Conservation (phyloP, 805 yeast species). For the Candida sanyiensis region DNA sequence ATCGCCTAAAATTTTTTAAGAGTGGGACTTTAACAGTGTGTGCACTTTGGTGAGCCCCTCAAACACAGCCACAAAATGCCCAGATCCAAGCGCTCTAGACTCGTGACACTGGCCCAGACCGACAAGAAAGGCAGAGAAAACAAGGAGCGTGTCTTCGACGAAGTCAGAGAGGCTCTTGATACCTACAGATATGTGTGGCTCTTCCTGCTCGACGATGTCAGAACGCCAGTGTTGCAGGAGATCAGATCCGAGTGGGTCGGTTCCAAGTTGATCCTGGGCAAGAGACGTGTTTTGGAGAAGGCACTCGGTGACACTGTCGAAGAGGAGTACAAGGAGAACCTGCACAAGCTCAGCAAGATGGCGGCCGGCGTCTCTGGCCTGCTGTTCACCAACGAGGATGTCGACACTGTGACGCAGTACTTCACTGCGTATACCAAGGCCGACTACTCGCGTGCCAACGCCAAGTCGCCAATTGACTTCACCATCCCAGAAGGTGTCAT, state of each 20-base stretch:
- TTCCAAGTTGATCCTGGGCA: constrained; percentile 83
- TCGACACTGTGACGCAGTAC: constrained; percentile 85
- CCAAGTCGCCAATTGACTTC: constrained; percentile 76
- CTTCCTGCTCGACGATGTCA: constrained; percentile 80
- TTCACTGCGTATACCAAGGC: constrained; percentile 70
- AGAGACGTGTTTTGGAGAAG: constrained; percentile 86
- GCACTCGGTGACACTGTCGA: constrained; percentile 85
- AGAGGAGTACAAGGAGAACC: constrained; percentile 84
- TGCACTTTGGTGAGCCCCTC: too few species aligned
- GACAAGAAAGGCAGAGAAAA: constrained; percentile 93
- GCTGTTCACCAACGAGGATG: constrained; percentile 82
- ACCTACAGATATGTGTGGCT: constrained; percentile 77
- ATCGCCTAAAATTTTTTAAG: too few species aligned
- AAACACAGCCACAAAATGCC: too few species aligned
- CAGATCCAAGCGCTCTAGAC: constrained; percentile 93
- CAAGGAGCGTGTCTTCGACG: constrained; percentile 87
- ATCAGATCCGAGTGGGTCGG: constrained; percentile 92
- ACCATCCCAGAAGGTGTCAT: constrained; percentile 85
- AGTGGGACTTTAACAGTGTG: too few species aligned
- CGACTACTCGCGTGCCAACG: constrained; percentile 88
- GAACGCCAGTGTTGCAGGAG: constrained; percentile 93
- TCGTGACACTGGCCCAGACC: constrained; percentile 91
- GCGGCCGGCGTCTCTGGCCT: constrained; percentile 81
- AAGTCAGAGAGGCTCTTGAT: constrained; percentile 78
- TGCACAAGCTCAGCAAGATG: constrained; percentile 59